These are phyloP conservation scores for Plantago elongata DNA, from an alignment of 257 asterid genomes.

Conservation along the genomic window DNA sequence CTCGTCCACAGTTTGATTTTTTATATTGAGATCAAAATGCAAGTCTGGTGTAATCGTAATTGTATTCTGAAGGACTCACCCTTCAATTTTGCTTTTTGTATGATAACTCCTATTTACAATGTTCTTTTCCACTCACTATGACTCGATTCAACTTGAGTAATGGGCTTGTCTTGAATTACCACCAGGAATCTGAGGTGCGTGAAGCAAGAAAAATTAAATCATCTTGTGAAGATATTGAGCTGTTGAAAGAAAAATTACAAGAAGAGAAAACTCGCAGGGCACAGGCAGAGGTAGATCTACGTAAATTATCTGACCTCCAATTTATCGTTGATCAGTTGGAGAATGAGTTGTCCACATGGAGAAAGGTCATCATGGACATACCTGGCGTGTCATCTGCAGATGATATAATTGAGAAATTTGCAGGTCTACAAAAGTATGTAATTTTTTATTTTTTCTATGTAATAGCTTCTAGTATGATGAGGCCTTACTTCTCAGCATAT, in stretches of 20 bases:
- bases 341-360: constrained; percentile 81
- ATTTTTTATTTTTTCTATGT: not conserved
- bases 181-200: constrained; percentile 84
- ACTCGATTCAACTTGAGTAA: constrained; percentile 8
- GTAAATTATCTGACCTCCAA: constrained; percentile 51
- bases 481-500: too few relatives aligned
- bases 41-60: constrained; percentile 7
- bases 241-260: constrained; percentile 76
- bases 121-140: constrained; percentile 9
- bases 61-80: constrained; percentile 10
- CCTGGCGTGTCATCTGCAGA: constrained; percentile 84
- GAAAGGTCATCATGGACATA: constrained; percentile 62
- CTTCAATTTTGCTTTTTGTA: constrained; percentile 12
- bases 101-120: constrained; percentile 10
- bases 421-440: constrained; percentile 75
- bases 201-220: constrained; percentile 84
- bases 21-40: not conserved
- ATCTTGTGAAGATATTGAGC: constrained; percentile 59
- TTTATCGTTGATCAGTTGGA: constrained; percentile 50
- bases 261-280: constrained; percentile 84
- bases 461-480: not conserved
- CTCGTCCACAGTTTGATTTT: constrained; percentile 2
- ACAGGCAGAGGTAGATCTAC: constrained; percentile 77
- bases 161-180: constrained; percentile 25
- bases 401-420: constrained; percentile 62